Conservation (phyloP, 83 land plant genomes). For the Isoetes engelmannii region DNA sequence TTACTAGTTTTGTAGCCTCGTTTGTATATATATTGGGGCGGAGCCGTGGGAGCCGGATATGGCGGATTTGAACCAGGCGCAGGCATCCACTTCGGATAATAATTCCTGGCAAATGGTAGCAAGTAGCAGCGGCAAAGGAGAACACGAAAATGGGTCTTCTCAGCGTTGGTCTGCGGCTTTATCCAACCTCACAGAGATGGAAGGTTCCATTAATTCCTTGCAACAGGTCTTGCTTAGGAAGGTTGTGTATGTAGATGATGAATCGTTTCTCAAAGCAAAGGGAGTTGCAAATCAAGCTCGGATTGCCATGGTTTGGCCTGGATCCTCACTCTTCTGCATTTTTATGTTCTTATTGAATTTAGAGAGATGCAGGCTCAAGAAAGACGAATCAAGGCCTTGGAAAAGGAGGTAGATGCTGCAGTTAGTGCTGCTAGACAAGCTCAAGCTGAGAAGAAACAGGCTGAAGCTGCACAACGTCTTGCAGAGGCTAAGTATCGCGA, state of each 20-base stretch:
- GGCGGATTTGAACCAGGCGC: no score
- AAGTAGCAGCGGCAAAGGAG: no score
- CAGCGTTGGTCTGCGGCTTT: slow-evolving; percentile 72
- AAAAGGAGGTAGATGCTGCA: slow-evolving; percentile 22
- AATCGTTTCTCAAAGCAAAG: slow-evolving; percentile 6
- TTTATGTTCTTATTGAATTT: no score
- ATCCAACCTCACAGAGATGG: slow-evolving; percentile 56
- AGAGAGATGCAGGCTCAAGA: slow-evolving; percentile 15
- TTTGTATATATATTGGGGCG: no score
- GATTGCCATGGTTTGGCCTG: not conserved
- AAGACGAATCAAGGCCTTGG: slow-evolving; percentile 14
- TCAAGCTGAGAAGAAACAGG: slow-evolving; percentile 16
- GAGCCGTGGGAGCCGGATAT: no score
- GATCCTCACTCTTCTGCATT: no score
- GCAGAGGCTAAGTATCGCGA: slow-evolving; percentile 14
- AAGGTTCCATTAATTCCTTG: slow-evolving; percentile 47
- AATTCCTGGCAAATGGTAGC: no score
- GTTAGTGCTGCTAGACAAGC: slow-evolving; percentile 10
- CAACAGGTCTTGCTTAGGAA: slow-evolving; percentile 8
- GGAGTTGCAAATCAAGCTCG: slow-evolving; percentile 13
- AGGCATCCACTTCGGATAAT: no score
- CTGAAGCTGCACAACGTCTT: slow-evolving; percentile 12
- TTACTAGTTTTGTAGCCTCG: no score
- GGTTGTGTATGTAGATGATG: slow-evolving; percentile 16
- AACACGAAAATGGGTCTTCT: no score